Percentiles rank a stretch among this genome's conserved stretches.
Conservation (phyloP, 768 basidiomycete species). For the Auriscalpium microsporum region DNA sequence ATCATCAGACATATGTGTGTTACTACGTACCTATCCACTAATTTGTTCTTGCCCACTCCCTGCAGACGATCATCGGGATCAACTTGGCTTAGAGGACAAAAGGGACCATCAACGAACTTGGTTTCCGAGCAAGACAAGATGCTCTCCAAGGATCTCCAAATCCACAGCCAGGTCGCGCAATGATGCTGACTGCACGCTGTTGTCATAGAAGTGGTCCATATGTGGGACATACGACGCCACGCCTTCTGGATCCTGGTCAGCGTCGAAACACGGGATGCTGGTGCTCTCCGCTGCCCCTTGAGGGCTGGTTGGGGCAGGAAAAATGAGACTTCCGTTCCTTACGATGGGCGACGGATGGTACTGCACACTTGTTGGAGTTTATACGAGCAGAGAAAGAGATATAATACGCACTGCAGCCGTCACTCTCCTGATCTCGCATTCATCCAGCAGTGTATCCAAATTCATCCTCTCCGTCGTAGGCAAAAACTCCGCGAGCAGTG, state of each 20-base stretch:
- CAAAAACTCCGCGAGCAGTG: slow-evolving; percentile 52
- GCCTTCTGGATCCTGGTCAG: slow-evolving; percentile 43
- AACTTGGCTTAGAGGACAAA: neutral
- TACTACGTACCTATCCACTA: slow-evolving; percentile 45
- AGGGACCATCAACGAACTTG: slow-evolving; percentile 32
- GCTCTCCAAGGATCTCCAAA: slow-evolving; percentile 51
- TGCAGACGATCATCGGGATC: slow-evolving; percentile 13
- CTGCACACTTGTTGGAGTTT: slow-evolving; percentile 21
- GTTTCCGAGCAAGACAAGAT: slow-evolving; percentile 59
- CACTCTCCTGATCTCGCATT: slow-evolving; percentile 36
- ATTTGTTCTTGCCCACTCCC: slow-evolving; percentile 69
- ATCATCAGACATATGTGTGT: neutral
- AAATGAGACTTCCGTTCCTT: slow-evolving; percentile 31
- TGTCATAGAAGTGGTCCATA: slow-evolving; percentile 67
- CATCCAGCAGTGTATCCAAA: slow-evolving; percentile 42
- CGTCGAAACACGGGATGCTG: slow-evolving; percentile 41
- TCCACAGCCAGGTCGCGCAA: slow-evolving; percentile 62
- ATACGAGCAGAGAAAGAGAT: neutral
- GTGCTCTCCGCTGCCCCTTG: slow-evolving; percentile 26
- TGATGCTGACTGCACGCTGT: slow-evolving; percentile 55
- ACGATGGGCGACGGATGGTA: slow-evolving; percentile 41
- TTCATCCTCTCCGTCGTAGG: slow-evolving; percentile 50
- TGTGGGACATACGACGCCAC: slow-evolving; percentile 51
- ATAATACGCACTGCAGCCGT: slow-evolving; percentile 33
- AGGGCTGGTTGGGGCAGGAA: slow-evolving; percentile 35